Conservation (phyloP, 352 stramenopile genomes). For the Elongisporangium senticosum region DNA sequence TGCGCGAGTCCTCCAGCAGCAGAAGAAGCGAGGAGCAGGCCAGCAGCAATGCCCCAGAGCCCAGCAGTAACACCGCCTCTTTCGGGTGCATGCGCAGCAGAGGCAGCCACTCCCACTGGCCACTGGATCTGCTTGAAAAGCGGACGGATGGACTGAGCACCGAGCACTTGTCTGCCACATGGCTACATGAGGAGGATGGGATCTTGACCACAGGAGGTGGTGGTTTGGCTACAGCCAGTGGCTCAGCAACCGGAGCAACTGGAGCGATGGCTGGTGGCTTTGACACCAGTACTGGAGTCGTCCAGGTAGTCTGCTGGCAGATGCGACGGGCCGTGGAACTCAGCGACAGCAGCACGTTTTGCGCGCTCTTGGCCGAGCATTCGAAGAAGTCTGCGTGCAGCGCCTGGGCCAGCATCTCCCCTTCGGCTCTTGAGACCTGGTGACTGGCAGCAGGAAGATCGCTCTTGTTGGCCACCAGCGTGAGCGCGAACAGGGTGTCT, state of each 20-base stretch:
- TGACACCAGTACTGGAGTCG: not conserved
- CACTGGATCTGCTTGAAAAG: not conserved
- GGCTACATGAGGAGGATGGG: not conserved
- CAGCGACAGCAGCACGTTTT: slow-evolving; percentile 12
- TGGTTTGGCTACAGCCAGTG: not conserved
- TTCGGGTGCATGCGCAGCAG: not conserved
- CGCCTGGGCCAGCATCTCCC: slow-evolving; percentile 10
- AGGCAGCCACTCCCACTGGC: not conserved
- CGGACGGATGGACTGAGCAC: not conserved
- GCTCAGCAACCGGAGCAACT: not conserved
- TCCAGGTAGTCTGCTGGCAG: not conserved
- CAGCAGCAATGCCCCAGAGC: not conserved
- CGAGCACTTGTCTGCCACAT: not conserved
- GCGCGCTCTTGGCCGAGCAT: slow-evolving; percentile 10
- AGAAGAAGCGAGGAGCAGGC: not conserved
- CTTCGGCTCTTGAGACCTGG: slow-evolving; percentile 16
- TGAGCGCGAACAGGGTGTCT: slow-evolving; percentile 19
- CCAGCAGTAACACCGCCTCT: not conserved
- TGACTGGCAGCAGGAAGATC: slow-evolving; percentile 4
- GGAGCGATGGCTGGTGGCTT: not conserved
- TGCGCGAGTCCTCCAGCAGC: not conserved
- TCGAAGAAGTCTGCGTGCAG: slow-evolving; percentile 23
- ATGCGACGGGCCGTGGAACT: slow-evolving; percentile 1
- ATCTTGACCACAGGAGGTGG: not conserved
- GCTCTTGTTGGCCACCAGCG: slow-evolving; percentile 28